Evolutionary conservation across 371 early-diverging fungal species (phyloP).

Genomic region (Mucor piriformis): DNA sequence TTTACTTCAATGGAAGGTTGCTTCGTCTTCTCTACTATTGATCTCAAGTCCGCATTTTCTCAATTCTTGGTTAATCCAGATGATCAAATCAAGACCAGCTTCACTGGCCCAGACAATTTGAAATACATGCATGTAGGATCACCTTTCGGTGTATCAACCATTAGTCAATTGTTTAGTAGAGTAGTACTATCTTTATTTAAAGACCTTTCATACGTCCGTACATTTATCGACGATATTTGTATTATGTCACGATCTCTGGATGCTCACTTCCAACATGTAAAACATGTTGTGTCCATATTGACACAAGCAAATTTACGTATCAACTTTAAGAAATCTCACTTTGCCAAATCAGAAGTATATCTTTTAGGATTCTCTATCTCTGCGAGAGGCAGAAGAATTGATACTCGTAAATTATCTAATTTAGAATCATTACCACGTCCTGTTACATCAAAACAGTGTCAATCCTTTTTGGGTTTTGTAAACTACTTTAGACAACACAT

Average conservation of each 20-base stretch:
- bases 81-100: no score
- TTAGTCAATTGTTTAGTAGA: no score
- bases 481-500: constrained; percentile 30
- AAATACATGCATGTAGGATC: no score
- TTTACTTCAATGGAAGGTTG: no score
- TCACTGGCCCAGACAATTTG: no score
- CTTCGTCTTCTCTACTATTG: no score
- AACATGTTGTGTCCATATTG: constrained; percentile 12
- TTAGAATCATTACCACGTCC: constrained; percentile 5
- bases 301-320: constrained; percentile 21
- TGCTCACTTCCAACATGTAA: constrained; percentile 15
- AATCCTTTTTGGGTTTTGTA: constrained; percentile 22
- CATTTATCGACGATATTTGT: constrained; percentile 13
- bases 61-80: no score
- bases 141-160: no score
- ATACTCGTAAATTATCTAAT: constrained; percentile 14
- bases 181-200: no score
- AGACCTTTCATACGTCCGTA: not conserved
- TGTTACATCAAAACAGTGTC: not conserved
- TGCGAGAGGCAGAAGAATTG: constrained; percentile 14
- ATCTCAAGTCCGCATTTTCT: no score
- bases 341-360: constrained; percentile 1
- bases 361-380: constrained; percentile 21
- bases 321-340: constrained; percentile 24
- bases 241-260: constrained; percentile 1